A percentile compares a stretch with the other conserved stretches of the same genome.
Conservation (phyloP, 306 rosid genomes). For the Hippophae tibetana region DNA sequence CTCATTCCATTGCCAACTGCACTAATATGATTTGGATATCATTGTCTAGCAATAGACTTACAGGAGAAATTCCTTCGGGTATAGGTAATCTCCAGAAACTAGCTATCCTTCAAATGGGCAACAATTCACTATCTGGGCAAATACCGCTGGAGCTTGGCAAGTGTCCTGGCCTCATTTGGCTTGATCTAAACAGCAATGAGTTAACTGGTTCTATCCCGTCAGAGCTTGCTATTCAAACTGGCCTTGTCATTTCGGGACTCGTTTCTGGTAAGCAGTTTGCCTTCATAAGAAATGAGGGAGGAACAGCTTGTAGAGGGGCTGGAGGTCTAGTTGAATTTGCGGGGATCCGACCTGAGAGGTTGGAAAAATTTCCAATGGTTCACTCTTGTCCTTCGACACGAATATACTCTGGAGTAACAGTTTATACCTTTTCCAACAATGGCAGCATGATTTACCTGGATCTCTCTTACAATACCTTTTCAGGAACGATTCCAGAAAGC, state of each 20-base stretch:
- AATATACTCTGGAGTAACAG: constrained; percentile 56
- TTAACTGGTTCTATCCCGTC: constrained; percentile 47
- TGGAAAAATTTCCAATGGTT: constrained; percentile 49
- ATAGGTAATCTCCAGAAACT: constrained; percentile 43
- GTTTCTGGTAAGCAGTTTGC: constrained; percentile 73
- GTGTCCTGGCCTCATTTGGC: constrained; percentile 59
- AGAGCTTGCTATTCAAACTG: constrained; percentile 51
- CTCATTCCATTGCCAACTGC: constrained; percentile 47
- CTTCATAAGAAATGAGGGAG: constrained; percentile 72
- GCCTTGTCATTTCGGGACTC: constrained; percentile 42
- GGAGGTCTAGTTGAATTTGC: constrained; percentile 69
- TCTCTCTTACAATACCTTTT: constrained; percentile 56
- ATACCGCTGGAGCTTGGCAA: constrained; percentile 60
- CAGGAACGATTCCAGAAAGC: constrained; percentile 41
- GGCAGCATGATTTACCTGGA: constrained; percentile 72
- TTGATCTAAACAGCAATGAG: constrained; percentile 54
- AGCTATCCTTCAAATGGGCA: constrained; percentile 61
- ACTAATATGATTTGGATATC: constrained; percentile 64
- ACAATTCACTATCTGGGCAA: constrained; percentile 55
- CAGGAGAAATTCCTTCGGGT: constrained; percentile 50
- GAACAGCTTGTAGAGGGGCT: constrained; percentile 69
- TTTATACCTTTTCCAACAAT: constrained; percentile 38
- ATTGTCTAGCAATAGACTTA: constrained; percentile 41
- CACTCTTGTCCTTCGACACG: constrained; percentile 60
- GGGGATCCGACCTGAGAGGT: constrained; percentile 43